These are phyloP conservation scores for Aspergillus carlsbadensis DNA, from an alignment of 495 filamentous ascomycete species.

Conservation along the genomic window DNA sequence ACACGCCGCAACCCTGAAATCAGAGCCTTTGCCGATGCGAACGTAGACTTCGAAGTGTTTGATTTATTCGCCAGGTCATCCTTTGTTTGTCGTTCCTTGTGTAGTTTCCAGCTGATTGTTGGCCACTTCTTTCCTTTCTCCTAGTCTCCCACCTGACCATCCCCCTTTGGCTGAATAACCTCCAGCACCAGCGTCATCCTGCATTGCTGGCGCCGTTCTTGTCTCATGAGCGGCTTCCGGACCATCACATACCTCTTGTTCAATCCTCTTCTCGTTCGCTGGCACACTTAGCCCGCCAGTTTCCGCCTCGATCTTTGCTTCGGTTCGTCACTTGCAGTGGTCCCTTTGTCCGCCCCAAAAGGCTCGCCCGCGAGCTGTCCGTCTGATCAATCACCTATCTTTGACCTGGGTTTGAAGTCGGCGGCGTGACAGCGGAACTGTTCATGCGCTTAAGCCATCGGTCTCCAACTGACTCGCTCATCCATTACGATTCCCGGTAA, in stretches of 20 bases:
- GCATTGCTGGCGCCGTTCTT: conserved; percentile 26
- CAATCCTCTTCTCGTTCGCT: background rate
- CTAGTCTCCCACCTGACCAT: conserved; percentile 24
- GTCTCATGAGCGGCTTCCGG: conserved; percentile 21
- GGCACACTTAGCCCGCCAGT: background rate
- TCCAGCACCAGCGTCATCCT: conserved; percentile 30
- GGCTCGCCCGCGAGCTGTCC: background rate
- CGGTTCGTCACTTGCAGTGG: conserved; percentile 1
- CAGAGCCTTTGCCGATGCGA: too few species aligned
- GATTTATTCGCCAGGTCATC: conserved; percentile 4
- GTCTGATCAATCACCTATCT: conserved; percentile 7
- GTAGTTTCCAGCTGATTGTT: conserved; percentile 5
- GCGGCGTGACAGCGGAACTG: conserved; percentile 8
- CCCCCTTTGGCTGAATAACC: conserved; percentile 16
- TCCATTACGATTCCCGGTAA: background rate
- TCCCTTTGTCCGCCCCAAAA: background rate
- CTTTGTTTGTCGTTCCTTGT: conserved; percentile 2
- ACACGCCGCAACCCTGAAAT: too few species aligned
- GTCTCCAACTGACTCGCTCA: background rate
- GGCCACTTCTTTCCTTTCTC: conserved; percentile 3
- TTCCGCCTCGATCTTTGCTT: conserved; percentile 1
- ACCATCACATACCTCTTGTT: conserved; percentile 12
- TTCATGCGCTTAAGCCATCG: conserved; percentile 1
- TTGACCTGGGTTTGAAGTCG: background rate
- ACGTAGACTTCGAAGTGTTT: too few species aligned